Conservation (phyloP, 345 rosid genomes). For the Bruguiera gymnorhiza region DNA sequence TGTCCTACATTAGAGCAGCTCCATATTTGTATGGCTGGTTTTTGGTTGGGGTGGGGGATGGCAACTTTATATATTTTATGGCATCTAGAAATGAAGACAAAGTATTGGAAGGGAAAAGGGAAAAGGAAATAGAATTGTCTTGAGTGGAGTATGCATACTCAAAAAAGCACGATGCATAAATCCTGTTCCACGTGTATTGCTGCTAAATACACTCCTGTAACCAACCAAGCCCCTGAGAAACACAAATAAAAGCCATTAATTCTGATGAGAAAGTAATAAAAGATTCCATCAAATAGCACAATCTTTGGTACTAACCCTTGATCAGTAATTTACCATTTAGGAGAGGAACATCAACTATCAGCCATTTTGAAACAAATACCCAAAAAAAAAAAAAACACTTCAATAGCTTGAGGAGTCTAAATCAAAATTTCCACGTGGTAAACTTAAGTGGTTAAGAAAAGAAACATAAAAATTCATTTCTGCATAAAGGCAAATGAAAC, state of each 20-base stretch:
- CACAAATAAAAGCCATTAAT: slow-evolving; percentile 3
- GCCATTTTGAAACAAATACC: too few relatives aligned
- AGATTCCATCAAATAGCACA: too few relatives aligned
- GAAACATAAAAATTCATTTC: too few relatives aligned
- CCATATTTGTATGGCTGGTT: not conserved
- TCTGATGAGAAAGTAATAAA: not conserved
- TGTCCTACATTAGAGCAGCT: not conserved
- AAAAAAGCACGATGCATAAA: slow-evolving; percentile 99
- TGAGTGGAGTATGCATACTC: slow-evolving; percentile 45
- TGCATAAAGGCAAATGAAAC: too few relatives aligned
- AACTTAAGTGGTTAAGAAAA: too few relatives aligned
- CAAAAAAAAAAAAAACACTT: too few relatives aligned
- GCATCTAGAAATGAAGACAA: not conserved
- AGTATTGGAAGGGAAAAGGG: not conserved
- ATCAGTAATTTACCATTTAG: too few relatives aligned
- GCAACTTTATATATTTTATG: not conserved
- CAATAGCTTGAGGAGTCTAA: too few relatives aligned
- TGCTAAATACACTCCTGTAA: slow-evolving; percentile 97
- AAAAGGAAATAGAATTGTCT: slow-evolving; percentile 3
- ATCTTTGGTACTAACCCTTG: too few relatives aligned
- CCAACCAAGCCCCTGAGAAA: slow-evolving; percentile 87
- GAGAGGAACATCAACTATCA: too few relatives aligned
- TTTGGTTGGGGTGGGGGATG: not conserved
- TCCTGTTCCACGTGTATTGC: slow-evolving; percentile 96
- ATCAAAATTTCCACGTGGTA: too few relatives aligned